Evolutionary conservation across 768 basidiomycete genomes (phyloP), one percentile per base, ranked within the genome.

Genomic region (Krasilnikovozyma curviuscula): DNA sequence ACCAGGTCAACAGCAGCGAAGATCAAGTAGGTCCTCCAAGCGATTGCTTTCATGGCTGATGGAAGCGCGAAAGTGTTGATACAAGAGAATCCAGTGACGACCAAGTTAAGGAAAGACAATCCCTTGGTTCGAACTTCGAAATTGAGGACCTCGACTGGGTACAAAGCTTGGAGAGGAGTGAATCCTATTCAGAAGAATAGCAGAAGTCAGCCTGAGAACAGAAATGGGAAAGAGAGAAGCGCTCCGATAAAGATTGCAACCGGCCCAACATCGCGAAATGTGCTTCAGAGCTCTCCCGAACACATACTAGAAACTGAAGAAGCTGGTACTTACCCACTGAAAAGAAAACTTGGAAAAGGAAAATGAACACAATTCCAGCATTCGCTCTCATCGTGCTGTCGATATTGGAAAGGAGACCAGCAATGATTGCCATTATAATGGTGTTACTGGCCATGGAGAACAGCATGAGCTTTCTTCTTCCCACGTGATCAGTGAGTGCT

Each of bases 121-220:
- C 62, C 73, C 52, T 74, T 74, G 2, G 72, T 70, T 49, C 74
- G 63, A 16, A 67, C 69, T 56, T 73, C 66, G 55, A 69, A 74
- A 9, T 64, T 61, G 7, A 75, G 62, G 9, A 73, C 70, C 59
- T 74, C 73, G 6, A 73, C 68, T 6, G 72, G 71, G 54, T 74
- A 74, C 13, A 74, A 60, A 2, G 69, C 71, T 67, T 75, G 73
- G 64, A 75, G 71, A 1, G 73, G 69, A 2, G 74, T 75, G 69
- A 69, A 73, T n/a, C n/a, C n/a, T n/a, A n/a, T n/a, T n/a, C n/a
- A n/a, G n/a, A n/a, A n/a, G n/a, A n/a, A n/a, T n/a, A n/a, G n/a
- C n/a, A n/a, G n/a, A n/a, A n/a, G n/a, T n/a, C n/a, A n/a, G n/a
- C n/a, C n/a, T n/a, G n/a, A n/a, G n/a, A n/a, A n/a, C n/a, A n/a